These are phyloP conservation scores for Raphanus raphanistrum DNA, from an alignment of 345 rosid species.

Conservation along the genomic window DNA sequence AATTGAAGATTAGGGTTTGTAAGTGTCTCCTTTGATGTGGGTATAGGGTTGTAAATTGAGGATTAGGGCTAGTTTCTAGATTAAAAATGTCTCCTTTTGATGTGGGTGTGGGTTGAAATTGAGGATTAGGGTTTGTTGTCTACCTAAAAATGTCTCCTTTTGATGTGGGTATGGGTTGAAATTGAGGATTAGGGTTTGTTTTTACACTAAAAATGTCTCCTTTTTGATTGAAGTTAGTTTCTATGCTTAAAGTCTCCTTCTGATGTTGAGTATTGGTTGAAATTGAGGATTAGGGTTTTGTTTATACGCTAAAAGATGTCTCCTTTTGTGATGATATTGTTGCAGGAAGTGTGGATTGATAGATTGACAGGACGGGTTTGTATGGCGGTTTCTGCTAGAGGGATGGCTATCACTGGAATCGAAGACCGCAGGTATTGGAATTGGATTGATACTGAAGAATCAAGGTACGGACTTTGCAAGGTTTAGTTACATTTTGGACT, in stretches of 20 bases:
- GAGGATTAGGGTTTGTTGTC: too few relatives aligned
- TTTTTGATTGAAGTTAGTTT: too few relatives aligned
- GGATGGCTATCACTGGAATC: slow-evolving; percentile 81
- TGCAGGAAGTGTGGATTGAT: slow-evolving; percentile 89
- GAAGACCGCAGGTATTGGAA: slow-evolving; percentile 95
- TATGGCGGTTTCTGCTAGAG: slow-evolving; percentile 78
- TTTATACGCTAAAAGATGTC: background rate
- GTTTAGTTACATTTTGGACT: background rate
- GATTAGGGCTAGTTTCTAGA: too few relatives aligned
- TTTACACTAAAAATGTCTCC: background rate
- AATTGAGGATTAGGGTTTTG: background rate
- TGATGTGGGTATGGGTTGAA: too few relatives aligned
- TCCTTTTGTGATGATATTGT: slow-evolving; percentile 11
- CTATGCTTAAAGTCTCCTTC: too few relatives aligned
- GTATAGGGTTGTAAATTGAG: too few relatives aligned
- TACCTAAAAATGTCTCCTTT: too few relatives aligned
- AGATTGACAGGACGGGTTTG: slow-evolving; percentile 79
- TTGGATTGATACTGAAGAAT: slow-evolving; percentile 87
- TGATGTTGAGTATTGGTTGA: background rate
- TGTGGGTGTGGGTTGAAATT: too few relatives aligned
- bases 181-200: background rate
- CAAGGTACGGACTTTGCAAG: slow-evolving; percentile 49
- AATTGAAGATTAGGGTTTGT: too few relatives aligned
- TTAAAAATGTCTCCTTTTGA: too few relatives aligned
- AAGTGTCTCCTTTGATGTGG: too few relatives aligned